A percentile compares a stretch with the other conserved stretches of the same genome.
phyloP scores from a whole-genome alignment of 177 flowering plant genomes.

The Tripterygium wilfordii region DNA sequence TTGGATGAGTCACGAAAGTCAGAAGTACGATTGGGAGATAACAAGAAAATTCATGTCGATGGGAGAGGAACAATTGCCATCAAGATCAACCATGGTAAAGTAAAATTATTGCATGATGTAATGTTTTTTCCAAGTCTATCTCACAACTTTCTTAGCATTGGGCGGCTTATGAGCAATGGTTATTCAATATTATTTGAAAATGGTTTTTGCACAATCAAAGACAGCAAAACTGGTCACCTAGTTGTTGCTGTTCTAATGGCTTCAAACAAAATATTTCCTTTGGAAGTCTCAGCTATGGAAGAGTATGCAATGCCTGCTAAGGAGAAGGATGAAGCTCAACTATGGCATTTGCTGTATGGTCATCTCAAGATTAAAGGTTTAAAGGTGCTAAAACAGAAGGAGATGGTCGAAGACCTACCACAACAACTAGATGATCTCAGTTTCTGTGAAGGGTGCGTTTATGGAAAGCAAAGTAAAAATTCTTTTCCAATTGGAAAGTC shows the following conservation, averaged over 20 bases:
- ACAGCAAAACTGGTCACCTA: conserved; percentile 4
- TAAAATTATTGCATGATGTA: neutral
- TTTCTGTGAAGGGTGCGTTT: too few relatives aligned
- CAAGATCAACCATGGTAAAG: neutral
- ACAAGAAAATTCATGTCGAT: conserved; percentile 1
- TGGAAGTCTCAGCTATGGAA: conserved; percentile 1
- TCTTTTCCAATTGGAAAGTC: conserved; percentile 1
- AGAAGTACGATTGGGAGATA: neutral
- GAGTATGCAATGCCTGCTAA: neutral
- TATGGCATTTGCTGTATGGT: conserved; percentile 22
- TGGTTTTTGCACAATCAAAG: conserved; percentile 4
- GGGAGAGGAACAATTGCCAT: conserved; percentile 2
- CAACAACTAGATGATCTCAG: too few relatives aligned
- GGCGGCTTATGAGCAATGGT: conserved; percentile 6
- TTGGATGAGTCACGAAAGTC: neutral
- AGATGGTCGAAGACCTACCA: too few relatives aligned
- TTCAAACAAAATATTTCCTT: too few relatives aligned
- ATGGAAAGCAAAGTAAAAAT: conserved; percentile 1
- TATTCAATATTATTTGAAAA: conserved; percentile 11
- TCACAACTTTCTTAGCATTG: conserved; percentile 6
- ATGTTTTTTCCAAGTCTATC: neutral
- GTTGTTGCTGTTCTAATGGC: conserved; percentile 2
- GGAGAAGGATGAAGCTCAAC: neutral
- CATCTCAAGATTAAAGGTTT: too few relatives aligned
- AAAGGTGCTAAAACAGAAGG: too few relatives aligned